Base-by-base conservation (phyloP, 306 rosid genomes). In the Vicia sativa region DNA sequence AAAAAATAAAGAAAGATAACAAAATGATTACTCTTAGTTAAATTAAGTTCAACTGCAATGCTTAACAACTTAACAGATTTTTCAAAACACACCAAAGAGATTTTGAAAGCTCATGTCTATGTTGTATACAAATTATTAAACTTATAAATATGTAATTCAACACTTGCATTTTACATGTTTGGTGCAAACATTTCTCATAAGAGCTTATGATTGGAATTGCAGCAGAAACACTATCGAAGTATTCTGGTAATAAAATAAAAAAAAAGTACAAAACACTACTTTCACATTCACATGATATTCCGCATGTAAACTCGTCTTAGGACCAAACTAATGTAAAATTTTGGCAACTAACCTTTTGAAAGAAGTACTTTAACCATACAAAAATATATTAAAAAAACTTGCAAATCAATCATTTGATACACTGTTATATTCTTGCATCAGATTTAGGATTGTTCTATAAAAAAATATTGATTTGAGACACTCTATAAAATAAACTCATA, bases 391-490 rank as follows among this genome's bases (percentile, higher is more conserved):
- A 14, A 12, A 18, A n/a, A 53, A 53, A 54, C 34, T 38, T 12
- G 3, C 11, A 67, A 19, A 34, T n/a, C 23, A 28, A 50, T 55
- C 29, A 18, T 28, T 38, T 37, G 7, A 50, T 28, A 38, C 43
- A 34, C 23, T 61, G 66, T 45, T 45, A 11, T 21, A 35, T 1
- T 34, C 9, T 34, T 34, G 2, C 43, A 52, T 25, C 74, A 73
- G 55, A 23, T 53, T 31, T 8, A 53, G 23, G 42, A 76, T 28
- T 53, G 54, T 61, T 63, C 61, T 62, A 65, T 56, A 10, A 41
- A 62, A 45, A 76, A 55, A 3, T 48, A 57, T 60, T 57, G 25
- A 70, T 59, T 53, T 64, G 49, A 62, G 31, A 35, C 66, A 21
- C 9, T 1, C 23, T 21, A 21, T 21, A 21, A 21, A 21, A 21